Base-by-base conservation (phyloP, 176 grass and related monocot genomes). In the Poa pratensis region DNA sequence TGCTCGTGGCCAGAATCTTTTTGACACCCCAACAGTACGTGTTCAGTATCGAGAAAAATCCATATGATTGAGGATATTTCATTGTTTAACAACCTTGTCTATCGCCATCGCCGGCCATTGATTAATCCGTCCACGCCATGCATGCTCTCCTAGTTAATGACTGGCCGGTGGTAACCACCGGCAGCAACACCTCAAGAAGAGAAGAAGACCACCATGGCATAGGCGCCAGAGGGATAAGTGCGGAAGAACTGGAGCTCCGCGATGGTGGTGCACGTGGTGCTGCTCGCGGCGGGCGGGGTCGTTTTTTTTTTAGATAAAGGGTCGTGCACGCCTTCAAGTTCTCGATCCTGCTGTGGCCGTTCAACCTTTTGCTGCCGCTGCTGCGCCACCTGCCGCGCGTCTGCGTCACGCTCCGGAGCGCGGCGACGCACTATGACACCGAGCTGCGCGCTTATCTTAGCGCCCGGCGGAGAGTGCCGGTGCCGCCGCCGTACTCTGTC, bases 281-380 rank as follows among this genome's bases (percentile, higher is more conserved):
- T 81, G 4, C 69, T 83, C 17, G 66, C 64, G 18, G 89, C 80
- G 0, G 68, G 80, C 68, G 85, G 67, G 28, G 62, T 87, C 80
- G 28, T 84, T n/a, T n/a, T n/a, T n/a, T n/a, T n/a, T n/a, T n/a
- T n/a, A n/a, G n/a, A n/a, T n/a, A n/a, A n/a, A n/a, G n/a, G n/a
- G n/a, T 87, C 80, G 28, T 84, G 58, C 72, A 85, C 20, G 77
- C 69, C 64, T 91, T 91, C 82, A 73, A 86, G 78, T 87, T 82
- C 65, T 71, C 90, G 5, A 28, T 87, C 80, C 73, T 88, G 65
- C 73, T 91, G 13, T 86, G 90, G 86, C 90, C 90, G 26, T 75
- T 92, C 90, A 92, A 92, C 58, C 90, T 92, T 37, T 64, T 42
- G 65, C 86, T 88, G 78, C 86, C 90, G 77, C 78, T 82, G 37